These are phyloP conservation scores for Lyophyllum shimeji DNA, from an alignment of 768 basidiomycete species.

Conservation along the genomic window DNA sequence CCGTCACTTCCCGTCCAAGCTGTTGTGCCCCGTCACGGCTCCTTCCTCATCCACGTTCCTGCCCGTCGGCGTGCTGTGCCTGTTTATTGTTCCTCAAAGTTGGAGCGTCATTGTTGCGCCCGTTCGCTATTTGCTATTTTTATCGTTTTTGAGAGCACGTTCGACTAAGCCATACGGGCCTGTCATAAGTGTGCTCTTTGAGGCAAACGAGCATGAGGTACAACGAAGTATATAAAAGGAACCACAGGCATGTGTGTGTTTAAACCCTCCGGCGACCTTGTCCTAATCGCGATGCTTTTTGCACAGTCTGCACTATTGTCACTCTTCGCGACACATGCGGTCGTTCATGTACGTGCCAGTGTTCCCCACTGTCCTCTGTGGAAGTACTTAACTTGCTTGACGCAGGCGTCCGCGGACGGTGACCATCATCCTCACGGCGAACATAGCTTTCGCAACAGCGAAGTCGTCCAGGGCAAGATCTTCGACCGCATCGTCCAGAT, in stretches of 20 bases:
- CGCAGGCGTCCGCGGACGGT: not conserved
- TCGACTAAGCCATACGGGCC: not conserved
- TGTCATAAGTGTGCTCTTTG: not conserved
- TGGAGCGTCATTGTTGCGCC: not conserved
- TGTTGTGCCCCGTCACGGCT: too few species aligned
- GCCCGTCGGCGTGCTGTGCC: not conserved
- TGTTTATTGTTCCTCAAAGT: not conserved
- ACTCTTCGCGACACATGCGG: not conserved
- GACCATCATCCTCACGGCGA: not conserved
- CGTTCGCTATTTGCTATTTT: not conserved
- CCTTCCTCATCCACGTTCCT: too few species aligned
- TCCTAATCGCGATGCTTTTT: not conserved
- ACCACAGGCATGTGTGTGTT: not conserved
- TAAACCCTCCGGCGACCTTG: not conserved
- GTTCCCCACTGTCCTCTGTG: not conserved
- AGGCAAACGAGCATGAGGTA: not conserved
- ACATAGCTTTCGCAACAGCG: not conserved
- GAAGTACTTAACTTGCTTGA: not conserved
- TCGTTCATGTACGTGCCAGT: not conserved
- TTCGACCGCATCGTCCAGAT: conserved; percentile 37
- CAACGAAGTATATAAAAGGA: too few species aligned
- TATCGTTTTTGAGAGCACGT: not conserved
- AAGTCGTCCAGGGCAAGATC: conserved; percentile 21
- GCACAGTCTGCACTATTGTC: not conserved
- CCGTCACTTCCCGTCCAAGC: too few species aligned